Conservation (phyloP, 352 stramenopile genomes). For the Phytopythium kandeliae region DNA sequence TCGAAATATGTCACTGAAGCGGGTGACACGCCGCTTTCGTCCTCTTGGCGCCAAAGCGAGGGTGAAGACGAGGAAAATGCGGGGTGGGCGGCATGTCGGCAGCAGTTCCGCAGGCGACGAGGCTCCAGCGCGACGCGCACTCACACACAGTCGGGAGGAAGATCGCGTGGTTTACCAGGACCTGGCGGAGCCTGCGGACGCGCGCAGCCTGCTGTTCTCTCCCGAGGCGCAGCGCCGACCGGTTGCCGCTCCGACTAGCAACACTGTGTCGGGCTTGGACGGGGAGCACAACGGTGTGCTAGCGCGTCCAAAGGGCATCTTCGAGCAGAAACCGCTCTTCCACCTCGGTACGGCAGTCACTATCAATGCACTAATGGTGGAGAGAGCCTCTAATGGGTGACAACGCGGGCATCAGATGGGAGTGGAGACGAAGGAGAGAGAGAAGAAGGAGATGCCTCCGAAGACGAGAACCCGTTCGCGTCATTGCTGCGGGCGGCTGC, state of each 20-base stretch:
- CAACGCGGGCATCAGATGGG: constrained; percentile 1
- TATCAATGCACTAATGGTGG: neutral
- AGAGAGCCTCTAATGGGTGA: too few species aligned
- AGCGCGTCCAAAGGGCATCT: constrained; percentile 32
- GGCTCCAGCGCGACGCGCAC: neutral
- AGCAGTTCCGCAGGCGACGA: neutral
- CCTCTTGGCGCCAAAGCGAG: constrained; percentile 1
- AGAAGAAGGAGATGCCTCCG: constrained; percentile 24
- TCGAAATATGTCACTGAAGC: neutral
- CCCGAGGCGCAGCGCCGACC: constrained; percentile 8
- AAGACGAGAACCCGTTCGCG: constrained; percentile 58
- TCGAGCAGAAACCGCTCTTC: constrained; percentile 30
- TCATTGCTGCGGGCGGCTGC: constrained; percentile 40
- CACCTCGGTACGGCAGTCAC: constrained; percentile 19
- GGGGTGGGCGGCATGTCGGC: neutral
- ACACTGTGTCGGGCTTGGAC: constrained; percentile 3
- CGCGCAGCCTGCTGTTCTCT: constrained; percentile 14
- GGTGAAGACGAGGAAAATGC: neutral
- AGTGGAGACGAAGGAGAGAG: constrained; percentile 24
- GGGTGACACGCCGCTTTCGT: too few species aligned
- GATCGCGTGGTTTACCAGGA: constrained; percentile 62
- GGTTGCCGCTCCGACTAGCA: neutral
- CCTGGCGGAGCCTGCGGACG: constrained; percentile 28
- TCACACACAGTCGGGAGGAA: constrained; percentile 14
- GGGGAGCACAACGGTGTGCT: constrained; percentile 12